Conservation (phyloP, 1,284 basidiomycete species). For the Cryptococcus sp. region DNA sequence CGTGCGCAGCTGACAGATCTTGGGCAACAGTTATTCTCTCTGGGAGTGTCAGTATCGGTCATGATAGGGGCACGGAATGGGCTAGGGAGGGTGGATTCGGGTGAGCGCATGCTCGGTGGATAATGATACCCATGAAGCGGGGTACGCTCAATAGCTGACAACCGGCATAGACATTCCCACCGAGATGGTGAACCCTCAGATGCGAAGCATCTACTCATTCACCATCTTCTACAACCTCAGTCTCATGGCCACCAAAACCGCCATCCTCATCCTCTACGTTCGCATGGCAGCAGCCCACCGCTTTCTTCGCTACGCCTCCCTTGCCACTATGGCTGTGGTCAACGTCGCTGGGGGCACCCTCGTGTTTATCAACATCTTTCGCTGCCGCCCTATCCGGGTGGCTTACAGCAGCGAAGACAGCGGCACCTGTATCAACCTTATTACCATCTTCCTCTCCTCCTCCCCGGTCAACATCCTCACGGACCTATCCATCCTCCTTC, state of each 20-base stretch:
- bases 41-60: slow-evolving; percentile 29
- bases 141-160: neutral
- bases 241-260: slow-evolving; percentile 46
- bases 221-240: slow-evolving; percentile 47
- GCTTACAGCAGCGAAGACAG: slow-evolving; percentile 23
- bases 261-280: slow-evolving; percentile 47
- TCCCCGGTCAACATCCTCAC: slow-evolving; percentile 49
- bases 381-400: slow-evolving; percentile 42
- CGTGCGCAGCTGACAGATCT: slow-evolving; percentile 3
- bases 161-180: slow-evolving; percentile 18
- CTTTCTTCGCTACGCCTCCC: slow-evolving; percentile 42
- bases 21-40: slow-evolving; percentile 28
- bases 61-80: slow-evolving; percentile 40
- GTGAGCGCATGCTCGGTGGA: slow-evolving; percentile 19
- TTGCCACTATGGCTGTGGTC: slow-evolving; percentile 39
- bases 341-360: slow-evolving; percentile 43
- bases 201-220: slow-evolving; percentile 41
- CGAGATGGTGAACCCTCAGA: slow-evolving; percentile 22
- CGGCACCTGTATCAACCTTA: slow-evolving; percentile 40
- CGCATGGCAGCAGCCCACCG: slow-evolving; percentile 46
- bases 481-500: slow-evolving; percentile 46
- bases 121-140: neutral
- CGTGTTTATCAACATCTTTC: slow-evolving; percentile 47
- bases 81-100: slow-evolving; percentile 36
- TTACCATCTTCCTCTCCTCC: slow-evolving; percentile 45